Conservation (phyloP, 2,329 filamentous ascomycete species). For the Curvularia verruculosa region DNA sequence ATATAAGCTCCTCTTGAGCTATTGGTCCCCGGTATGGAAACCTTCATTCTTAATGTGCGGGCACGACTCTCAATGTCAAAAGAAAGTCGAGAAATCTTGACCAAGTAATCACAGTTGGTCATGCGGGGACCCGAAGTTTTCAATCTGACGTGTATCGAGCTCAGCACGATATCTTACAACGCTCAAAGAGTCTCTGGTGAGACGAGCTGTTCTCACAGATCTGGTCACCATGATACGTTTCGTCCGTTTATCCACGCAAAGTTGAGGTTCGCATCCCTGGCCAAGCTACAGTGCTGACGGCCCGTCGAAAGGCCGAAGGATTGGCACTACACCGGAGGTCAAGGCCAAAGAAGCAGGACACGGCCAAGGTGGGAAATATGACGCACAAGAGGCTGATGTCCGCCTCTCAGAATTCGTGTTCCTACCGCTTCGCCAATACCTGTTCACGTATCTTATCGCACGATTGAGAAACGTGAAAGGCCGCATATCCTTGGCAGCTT, state of each 20-base stretch:
- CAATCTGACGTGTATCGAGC: not conserved
- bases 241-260: not conserved
- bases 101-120: not conserved
- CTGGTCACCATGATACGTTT: not conserved
- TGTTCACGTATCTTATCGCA: conserved; percentile 20
- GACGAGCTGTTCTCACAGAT: not conserved
- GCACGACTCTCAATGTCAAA: not conserved
- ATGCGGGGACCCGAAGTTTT: not conserved
- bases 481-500: conserved; percentile 25
- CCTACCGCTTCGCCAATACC: conserved; percentile 7
- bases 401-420: conserved; percentile 9
- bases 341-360: conserved; percentile 12
- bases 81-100: not conserved
- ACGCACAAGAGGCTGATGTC: conserved; percentile 5
- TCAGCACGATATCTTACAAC: not conserved
- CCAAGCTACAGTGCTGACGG: not conserved
- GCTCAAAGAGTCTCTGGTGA: not conserved
- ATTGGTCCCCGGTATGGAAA: not conserved
- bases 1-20: not conserved
- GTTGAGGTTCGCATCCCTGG: not conserved
- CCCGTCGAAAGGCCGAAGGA: conserved; percentile 4
- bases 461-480: conserved; percentile 24
- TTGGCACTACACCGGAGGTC: not conserved
- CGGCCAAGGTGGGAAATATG: conserved; percentile 7
- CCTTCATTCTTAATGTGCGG: not conserved